Conservation (phyloP, 805 yeast species). For the Candida nitratophila region DNA sequence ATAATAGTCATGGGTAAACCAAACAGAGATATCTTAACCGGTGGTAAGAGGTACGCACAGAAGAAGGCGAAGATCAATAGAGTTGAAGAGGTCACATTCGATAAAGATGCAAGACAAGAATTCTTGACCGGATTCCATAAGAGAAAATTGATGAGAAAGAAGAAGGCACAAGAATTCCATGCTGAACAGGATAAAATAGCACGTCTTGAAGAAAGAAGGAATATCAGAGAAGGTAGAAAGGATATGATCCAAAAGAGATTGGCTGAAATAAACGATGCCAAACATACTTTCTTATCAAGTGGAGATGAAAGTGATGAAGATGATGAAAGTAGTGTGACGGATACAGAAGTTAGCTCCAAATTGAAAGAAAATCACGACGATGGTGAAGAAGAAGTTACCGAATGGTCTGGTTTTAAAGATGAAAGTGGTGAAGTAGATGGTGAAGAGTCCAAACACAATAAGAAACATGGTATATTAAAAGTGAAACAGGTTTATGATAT, state of each 20-base stretch:
- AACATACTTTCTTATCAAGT: constrained; percentile 17
- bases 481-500: constrained; percentile 35
- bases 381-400: constrained; percentile 17
- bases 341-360: background rate
- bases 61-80: constrained; percentile 60
- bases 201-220: constrained; percentile 68
- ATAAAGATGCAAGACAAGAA: constrained; percentile 70
- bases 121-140: constrained; percentile 94
- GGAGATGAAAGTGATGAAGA: constrained; percentile 12
- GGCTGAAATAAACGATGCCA: constrained; percentile 45
- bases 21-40: constrained; percentile 82
- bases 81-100: constrained; percentile 81
- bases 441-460: constrained; percentile 11
- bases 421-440: constrained; percentile 5
- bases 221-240: constrained; percentile 63
- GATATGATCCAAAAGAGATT: constrained; percentile 58
- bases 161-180: constrained; percentile 69
- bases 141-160: constrained; percentile 81
- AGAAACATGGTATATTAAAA: constrained; percentile 36
- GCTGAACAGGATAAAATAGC: constrained; percentile 73
- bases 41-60: constrained; percentile 73
- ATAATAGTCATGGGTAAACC: constrained; percentile 33
- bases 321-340: constrained; percentile 16
- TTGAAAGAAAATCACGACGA: constrained; percentile 7
- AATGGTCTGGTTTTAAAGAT: constrained; percentile 36